Evolutionary conservation across 1,139 yeast genomes (phyloP).

Genomic region (Suhomyces panamericanus): DNA sequence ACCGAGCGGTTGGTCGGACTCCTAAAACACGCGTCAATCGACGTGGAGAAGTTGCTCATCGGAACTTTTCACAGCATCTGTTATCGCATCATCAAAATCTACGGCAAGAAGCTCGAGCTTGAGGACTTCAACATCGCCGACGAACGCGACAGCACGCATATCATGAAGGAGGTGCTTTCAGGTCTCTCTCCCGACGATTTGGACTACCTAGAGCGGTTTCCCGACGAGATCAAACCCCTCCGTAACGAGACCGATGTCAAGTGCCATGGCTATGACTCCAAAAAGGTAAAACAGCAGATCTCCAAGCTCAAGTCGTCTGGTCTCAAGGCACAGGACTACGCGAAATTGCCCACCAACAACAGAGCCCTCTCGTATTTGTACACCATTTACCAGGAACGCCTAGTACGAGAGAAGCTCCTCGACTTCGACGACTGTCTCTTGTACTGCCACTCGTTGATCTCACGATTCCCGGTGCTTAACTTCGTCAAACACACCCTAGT

Average conservation of each 20-base stretch:
- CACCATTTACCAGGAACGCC: slow-evolving; percentile 49
- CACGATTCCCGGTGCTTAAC: slow-evolving; percentile 44
- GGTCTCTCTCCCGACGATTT: slow-evolving; percentile 34
- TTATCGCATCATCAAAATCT: slow-evolving; percentile 53
- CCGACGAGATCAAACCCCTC: slow-evolving; percentile 15
- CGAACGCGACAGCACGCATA: slow-evolving; percentile 57
- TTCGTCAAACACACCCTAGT: slow-evolving; percentile 71
- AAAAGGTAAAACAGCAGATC: slow-evolving; percentile 44
- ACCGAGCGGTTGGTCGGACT: slow-evolving; percentile 51
- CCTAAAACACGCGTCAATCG: slow-evolving; percentile 39
- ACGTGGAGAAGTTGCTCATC: slow-evolving; percentile 50
- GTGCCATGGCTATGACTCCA: slow-evolving; percentile 35
- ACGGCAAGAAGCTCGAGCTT: slow-evolving; percentile 56
- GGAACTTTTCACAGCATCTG: slow-evolving; percentile 92
- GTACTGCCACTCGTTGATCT: slow-evolving; percentile 52
- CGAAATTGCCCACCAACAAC: slow-evolving; percentile 14
- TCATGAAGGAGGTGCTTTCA: slow-evolving; percentile 47
- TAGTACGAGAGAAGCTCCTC: slow-evolving; percentile 44
- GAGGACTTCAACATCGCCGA: slow-evolving; percentile 60
- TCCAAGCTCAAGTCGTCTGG: slow-evolving; percentile 57
- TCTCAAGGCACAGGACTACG: slow-evolving; percentile 37
- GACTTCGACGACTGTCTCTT: slow-evolving; percentile 87
- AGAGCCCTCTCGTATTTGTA: slow-evolving; percentile 39
- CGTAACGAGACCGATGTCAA: slow-evolving; percentile 17
- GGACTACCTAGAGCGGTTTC: slow-evolving; percentile 23